Percentiles rank a stretch among this genome's conserved stretches.
phyloP scores from a whole-genome alignment of 1,284 basidiomycete genomes.

The Naganishia liquefaciens region DNA sequence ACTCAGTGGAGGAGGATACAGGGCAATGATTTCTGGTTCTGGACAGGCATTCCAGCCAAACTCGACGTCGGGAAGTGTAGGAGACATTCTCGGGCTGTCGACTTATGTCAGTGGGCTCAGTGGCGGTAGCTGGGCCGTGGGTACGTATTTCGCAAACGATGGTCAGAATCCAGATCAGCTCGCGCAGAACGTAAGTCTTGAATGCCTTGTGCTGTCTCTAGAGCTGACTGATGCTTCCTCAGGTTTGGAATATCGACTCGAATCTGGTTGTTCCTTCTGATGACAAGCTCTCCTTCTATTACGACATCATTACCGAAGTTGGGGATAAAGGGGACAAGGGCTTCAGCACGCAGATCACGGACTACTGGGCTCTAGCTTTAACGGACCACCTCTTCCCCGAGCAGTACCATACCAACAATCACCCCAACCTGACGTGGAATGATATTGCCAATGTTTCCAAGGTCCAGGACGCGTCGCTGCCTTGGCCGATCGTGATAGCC shows the following conservation, averaged over 20 bases:
- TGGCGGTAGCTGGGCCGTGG: constrained; percentile 52
- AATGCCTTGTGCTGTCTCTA: background rate
- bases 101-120: constrained; percentile 52
- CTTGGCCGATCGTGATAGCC: constrained; percentile 56
- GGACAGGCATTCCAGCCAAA: constrained; percentile 33
- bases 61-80: constrained; percentile 23
- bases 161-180: constrained; percentile 45
- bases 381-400: constrained; percentile 43
- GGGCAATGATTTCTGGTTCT: constrained; percentile 53
- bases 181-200: constrained; percentile 42
- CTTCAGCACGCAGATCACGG: constrained; percentile 49
- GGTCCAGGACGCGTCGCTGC: constrained; percentile 42
- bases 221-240: background rate
- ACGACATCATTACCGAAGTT: constrained; percentile 49
- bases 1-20: constrained; percentile 56
- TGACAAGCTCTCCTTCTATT: constrained; percentile 53
- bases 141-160: constrained; percentile 48
- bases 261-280: constrained; percentile 55
- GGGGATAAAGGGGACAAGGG: constrained; percentile 45
- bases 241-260: constrained; percentile 54
- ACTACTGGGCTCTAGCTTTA: constrained; percentile 34
- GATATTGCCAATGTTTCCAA: constrained; percentile 39
- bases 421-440: constrained; percentile 50
- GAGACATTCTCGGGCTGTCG: constrained; percentile 31
- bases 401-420: constrained; percentile 44